Conservation (phyloP, 129 eudicot genomes). For the Smallanthus sonchifolius region DNA sequence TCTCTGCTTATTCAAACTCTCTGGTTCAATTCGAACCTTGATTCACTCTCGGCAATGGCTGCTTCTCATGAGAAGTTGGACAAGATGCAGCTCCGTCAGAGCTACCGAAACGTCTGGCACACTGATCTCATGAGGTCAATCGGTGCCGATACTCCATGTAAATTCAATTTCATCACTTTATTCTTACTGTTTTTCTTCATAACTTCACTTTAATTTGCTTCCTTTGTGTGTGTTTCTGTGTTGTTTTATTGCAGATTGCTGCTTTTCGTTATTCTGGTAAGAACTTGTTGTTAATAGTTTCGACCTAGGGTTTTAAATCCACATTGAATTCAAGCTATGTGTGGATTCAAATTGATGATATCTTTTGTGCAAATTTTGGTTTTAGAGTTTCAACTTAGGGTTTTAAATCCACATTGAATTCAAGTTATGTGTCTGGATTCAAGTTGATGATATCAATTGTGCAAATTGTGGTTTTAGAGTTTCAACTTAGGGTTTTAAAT, state of each 20-base stretch:
- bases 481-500: background rate
- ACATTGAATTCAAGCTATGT: background rate
- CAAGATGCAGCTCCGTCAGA: constrained; percentile 43
- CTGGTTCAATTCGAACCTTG: background rate
- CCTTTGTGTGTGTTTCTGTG: background rate
- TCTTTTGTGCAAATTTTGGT: background rate
- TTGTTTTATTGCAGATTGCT: constrained; percentile 25
- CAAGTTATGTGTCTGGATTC: background rate
- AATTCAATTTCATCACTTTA: background rate
- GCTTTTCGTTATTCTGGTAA: constrained; percentile 39
- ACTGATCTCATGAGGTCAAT: constrained; percentile 40
- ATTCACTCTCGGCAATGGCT: constrained; percentile 8
- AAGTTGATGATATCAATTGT: background rate
- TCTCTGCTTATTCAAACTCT: background rate
- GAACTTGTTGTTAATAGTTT: background rate
- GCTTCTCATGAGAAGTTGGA: constrained; percentile 28
- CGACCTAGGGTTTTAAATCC: background rate
- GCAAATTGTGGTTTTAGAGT: background rate
- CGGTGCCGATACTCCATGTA: constrained; percentile 46
- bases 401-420: background rate
- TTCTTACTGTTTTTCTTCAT: background rate
- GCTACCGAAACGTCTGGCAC: constrained; percentile 43
- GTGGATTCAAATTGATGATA: background rate
- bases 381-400: background rate
- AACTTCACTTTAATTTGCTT: background rate